A percentile compares a stretch with the other conserved stretches of the same genome.
These are phyloP conservation scores for Angomonas deanei DNA, from an alignment of 208 protist species.

Conservation along the genomic window DNA sequence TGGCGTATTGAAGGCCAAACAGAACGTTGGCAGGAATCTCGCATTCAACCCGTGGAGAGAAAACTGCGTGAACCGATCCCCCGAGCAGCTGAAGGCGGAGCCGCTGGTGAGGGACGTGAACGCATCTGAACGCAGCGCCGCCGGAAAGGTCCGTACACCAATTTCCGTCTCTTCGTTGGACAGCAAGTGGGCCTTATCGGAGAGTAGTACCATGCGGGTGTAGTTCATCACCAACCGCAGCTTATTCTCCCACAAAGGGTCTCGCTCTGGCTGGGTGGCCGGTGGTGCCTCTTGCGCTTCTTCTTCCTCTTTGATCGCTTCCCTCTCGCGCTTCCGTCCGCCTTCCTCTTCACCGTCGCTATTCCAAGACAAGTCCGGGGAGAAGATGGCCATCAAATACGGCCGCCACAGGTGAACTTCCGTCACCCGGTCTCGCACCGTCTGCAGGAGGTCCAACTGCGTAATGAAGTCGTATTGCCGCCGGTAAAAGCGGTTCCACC, in stretches of 20 bases:
- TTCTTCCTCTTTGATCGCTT: not conserved
- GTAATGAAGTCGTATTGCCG: too few relatives aligned
- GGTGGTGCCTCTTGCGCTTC: not conserved
- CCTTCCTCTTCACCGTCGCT: not conserved
- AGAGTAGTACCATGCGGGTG: constrained; percentile 75
- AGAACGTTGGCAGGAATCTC: not conserved
- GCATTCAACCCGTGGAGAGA: not conserved
- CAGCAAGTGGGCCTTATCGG: constrained; percentile 72
- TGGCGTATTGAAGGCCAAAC: not conserved
- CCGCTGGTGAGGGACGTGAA: constrained; percentile 25
- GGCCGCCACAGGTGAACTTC: too few relatives aligned
- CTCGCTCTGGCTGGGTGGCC: not conserved
- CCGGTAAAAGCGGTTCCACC: too few relatives aligned
- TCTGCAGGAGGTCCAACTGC: too few relatives aligned
- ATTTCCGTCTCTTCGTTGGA: constrained; percentile 18
- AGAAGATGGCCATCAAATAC: not conserved
- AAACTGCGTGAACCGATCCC: not conserved
- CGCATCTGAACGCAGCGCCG: constrained; percentile 16
- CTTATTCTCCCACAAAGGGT: not conserved
- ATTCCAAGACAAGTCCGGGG: not conserved
- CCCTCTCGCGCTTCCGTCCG: not conserved
- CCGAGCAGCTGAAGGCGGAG: not conserved
- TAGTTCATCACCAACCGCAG: constrained; percentile 47
- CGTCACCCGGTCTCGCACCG: too few relatives aligned
- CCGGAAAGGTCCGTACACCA: constrained; percentile 18